Conservation (phyloP, 2,329 filamentous ascomycete species). For the Colletotrichum tropicicola region DNA sequence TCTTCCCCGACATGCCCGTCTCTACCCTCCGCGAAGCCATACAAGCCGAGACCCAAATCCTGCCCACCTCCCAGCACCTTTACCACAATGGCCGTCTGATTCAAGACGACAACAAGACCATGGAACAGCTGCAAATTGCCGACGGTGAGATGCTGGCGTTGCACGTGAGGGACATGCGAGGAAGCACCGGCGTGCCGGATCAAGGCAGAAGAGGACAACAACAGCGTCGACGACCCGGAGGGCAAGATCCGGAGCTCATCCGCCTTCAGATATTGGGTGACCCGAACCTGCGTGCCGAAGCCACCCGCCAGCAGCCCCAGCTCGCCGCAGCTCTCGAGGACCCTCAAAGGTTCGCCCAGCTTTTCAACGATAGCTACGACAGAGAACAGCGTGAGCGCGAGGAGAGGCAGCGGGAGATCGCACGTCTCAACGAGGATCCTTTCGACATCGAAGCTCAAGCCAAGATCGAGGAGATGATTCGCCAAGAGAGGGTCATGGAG, state of each 20-base stretch:
- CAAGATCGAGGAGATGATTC: slow-evolving; percentile 96
- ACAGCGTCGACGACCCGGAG: slow-evolving; percentile 41
- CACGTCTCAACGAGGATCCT: slow-evolving; percentile 88
- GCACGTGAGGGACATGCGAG: slow-evolving; percentile 73
- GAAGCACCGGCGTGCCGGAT: slow-evolving; percentile 51
- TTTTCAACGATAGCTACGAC: slow-evolving; percentile 73
- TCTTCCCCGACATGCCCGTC: slow-evolving; percentile 84
- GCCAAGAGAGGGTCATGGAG: slow-evolving; percentile 92
- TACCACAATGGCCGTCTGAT: slow-evolving; percentile 91
- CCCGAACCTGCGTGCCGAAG: slow-evolving; percentile 74
- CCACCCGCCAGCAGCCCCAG: slow-evolving; percentile 78
- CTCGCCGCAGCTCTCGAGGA: slow-evolving; percentile 81
- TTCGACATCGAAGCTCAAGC: slow-evolving; percentile 93
- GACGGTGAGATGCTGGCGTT: slow-evolving; percentile 95
- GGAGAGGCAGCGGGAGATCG: slow-evolving; percentile 84
- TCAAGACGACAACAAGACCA: slow-evolving; percentile 77
- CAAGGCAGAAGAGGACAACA: slow-evolving; percentile 47
- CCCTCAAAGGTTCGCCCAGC: slow-evolving; percentile 77
- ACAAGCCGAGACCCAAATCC: slow-evolving; percentile 81
- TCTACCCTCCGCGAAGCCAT: slow-evolving; percentile 89
- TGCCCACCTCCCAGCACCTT: slow-evolving; percentile 79
- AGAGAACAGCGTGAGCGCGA: slow-evolving; percentile 77
- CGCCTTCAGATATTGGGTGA: slow-evolving; percentile 86
- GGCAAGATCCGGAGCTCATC: slow-evolving; percentile 80
- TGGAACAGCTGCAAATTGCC: slow-evolving; percentile 81